Conservation (phyloP, 371 early-diverging fungal species). For the Rhizomucor pusillus region DNA sequence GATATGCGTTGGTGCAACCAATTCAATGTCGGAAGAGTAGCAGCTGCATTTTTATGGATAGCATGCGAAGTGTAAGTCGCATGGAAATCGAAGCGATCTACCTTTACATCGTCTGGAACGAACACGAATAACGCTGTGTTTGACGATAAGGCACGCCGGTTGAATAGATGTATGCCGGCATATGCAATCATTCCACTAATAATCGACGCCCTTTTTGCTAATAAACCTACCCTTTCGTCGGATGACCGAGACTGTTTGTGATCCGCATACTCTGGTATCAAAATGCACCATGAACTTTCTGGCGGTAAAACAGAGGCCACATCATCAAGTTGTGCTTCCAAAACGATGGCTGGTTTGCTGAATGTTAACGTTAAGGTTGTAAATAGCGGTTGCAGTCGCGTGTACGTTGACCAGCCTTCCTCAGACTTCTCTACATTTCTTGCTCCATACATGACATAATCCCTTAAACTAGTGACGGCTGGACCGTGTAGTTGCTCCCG, state of each 20-base stretch:
- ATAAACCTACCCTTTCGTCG: neutral
- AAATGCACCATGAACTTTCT: conserved; percentile 10
- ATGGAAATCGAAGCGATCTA: conserved; percentile 13
- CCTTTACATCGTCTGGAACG: conserved; percentile 12
- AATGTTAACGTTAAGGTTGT: conserved; percentile 6
- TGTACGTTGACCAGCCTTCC: conserved; percentile 3
- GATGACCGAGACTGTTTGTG: neutral
- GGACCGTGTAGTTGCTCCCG: conserved; percentile 29
- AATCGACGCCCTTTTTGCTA: neutral
- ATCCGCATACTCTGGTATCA: neutral
- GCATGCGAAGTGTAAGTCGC: conserved; percentile 20
- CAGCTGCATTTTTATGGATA: conserved; percentile 15
- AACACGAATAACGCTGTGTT: conserved; percentile 7
- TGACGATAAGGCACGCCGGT: too few relatives aligned
- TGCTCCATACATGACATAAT: neutral
- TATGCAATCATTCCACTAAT: neutral
- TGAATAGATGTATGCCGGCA: conserved; percentile 4
- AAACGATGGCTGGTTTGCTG: conserved; percentile 12
- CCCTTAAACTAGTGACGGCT: conserved; percentile 10
- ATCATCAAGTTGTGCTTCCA: neutral
- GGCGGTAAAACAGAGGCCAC: neutral
- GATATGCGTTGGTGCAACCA: conserved; percentile 20
- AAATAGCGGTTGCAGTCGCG: neutral
- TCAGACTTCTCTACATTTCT: neutral
- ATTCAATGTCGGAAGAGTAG: conserved; percentile 16